Conservation (phyloP, 768 basidiomycete species). For the Suillus hirtellus region DNA sequence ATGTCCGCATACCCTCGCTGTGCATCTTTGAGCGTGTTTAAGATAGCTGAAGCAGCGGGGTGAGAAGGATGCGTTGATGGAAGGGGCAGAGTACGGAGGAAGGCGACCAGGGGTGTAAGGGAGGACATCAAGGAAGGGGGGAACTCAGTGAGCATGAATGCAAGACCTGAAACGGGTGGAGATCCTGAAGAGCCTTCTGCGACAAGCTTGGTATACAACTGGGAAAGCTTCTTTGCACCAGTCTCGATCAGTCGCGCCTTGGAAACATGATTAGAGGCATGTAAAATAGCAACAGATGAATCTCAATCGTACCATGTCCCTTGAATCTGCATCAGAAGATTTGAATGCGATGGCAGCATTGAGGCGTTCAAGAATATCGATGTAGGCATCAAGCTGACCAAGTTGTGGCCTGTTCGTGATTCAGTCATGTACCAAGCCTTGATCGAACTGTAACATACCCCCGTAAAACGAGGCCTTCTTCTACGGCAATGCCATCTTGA, state of each 20-base stretch:
- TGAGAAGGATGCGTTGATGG: constrained; percentile 84
- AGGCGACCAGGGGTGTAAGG: constrained; percentile 63
- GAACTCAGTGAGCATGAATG: constrained; percentile 56
- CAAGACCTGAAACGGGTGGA: constrained; percentile 60
- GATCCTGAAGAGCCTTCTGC: constrained; percentile 81
- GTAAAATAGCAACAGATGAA: background rate
- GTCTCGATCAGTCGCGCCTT: constrained; percentile 78
- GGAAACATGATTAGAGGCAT: background rate
- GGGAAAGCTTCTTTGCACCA: constrained; percentile 78
- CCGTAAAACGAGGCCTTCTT: constrained; percentile 76
- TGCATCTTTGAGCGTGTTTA: constrained; percentile 68
- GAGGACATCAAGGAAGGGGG: constrained; percentile 51
- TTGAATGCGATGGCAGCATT: constrained; percentile 82
- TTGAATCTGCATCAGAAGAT: constrained; percentile 52
- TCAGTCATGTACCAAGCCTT: constrained; percentile 6
- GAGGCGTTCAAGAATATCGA: constrained; percentile 71
- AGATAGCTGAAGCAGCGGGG: constrained; percentile 66
- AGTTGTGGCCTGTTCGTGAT: constrained; percentile 59
- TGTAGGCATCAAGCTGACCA: constrained; percentile 63
- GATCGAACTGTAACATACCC: constrained; percentile 47
- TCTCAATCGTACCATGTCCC: constrained; percentile 47
- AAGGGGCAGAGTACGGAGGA: constrained; percentile 70
- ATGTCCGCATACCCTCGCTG: constrained; percentile 85
- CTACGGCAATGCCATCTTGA: constrained; percentile 72
- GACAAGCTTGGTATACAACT: constrained; percentile 84